Percentiles rank a stretch among this genome's conserved stretches.
Conservation (phyloP, 192 early-diverging fungal genomes). For the Podila epigama region DNA sequence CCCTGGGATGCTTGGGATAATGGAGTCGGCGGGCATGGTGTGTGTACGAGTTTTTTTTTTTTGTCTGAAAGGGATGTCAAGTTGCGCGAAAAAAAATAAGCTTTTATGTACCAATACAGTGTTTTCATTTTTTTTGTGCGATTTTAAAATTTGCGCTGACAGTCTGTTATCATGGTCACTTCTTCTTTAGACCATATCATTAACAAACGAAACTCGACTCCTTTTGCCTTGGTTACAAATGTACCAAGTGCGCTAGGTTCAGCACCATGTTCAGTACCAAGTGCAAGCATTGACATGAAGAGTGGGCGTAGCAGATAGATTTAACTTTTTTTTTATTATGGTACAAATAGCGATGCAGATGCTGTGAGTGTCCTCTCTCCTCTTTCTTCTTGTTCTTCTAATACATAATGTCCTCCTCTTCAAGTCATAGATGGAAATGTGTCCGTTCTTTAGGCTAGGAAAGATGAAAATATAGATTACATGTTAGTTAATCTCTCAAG, state of each 20-base stretch:
- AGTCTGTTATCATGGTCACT: no score
- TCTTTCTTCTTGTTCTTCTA: not conserved
- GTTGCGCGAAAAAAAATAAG: not conserved
- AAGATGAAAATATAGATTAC: no score
- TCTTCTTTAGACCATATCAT: no score
- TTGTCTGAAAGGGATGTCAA: not conserved
- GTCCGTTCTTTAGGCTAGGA: not conserved
- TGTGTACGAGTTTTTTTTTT: not conserved
- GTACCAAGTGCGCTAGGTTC: no score
- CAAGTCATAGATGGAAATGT: no score
- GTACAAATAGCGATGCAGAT: slow-evolving; percentile 36
- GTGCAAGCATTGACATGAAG: not conserved
- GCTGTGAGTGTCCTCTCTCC: not conserved
- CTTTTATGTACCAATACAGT: no score
- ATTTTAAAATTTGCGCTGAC: no score
- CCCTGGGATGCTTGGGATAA: slow-evolving; percentile 43
- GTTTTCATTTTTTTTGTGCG: no score
- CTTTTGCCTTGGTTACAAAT: no score
- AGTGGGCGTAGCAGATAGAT: not conserved
- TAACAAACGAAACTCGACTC: no score
- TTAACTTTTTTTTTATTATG: not conserved
- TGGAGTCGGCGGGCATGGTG: slow-evolving; percentile 45
- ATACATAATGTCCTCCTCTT: not conserved
- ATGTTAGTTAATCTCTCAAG: no score
- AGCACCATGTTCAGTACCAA: no score